Evolutionary conservation across 2,329 filamentous ascomycete species (phyloP).

Genomic region (Neonectria hederae): DNA sequence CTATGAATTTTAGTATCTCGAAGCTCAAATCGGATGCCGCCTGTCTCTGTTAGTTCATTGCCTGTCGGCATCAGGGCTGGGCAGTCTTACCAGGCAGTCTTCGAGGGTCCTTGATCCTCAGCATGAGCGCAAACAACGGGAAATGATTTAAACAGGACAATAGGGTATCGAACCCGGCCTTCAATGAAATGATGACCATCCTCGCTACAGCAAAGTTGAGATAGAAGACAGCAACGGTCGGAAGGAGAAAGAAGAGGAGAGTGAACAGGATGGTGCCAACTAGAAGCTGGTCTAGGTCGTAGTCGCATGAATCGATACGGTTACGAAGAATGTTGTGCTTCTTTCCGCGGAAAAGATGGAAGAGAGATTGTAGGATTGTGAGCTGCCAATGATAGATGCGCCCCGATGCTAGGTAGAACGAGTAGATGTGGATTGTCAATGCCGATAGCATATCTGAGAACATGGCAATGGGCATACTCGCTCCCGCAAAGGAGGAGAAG

Average conservation of each 20-base stretch:
- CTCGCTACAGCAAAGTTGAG: slow-evolving; percentile 93
- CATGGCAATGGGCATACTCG: slow-evolving; percentile 95
- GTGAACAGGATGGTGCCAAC: slow-evolving; percentile 98
- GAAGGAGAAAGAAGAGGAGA: slow-evolving; percentile 90
- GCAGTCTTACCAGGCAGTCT: slow-evolving; percentile 77
- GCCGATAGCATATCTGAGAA: slow-evolving; percentile 94
- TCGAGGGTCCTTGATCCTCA: slow-evolving; percentile 90
- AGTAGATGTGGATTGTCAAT: slow-evolving; percentile 95
- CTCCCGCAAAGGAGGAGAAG: slow-evolving; percentile 92
- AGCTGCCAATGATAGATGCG: slow-evolving; percentile 99
- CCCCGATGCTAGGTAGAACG: slow-evolving; percentile 95
- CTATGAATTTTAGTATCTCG: slow-evolving; percentile 72
- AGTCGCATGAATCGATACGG: slow-evolving; percentile 98
- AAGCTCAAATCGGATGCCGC: slow-evolving; percentile 88
- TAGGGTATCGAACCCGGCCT: slow-evolving; percentile 89
- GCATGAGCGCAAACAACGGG: slow-evolving; percentile 95
- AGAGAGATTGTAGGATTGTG: slow-evolving; percentile 95
- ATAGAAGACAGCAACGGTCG: slow-evolving; percentile 96
- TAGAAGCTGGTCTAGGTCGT: slow-evolving; percentile 95
- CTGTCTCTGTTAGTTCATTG: slow-evolving; percentile 24
- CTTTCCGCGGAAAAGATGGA: slow-evolving; percentile 97
- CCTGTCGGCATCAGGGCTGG: not conserved
- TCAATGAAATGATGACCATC: slow-evolving; percentile 94
- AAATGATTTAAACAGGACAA: slow-evolving; percentile 97
- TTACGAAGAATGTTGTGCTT: slow-evolving; percentile 97